A percentile compares a stretch with the other conserved stretches of the same genome.
Conservation (phyloP, 2,329 filamentous ascomycete species). For the Microsporum ferrugineum region DNA sequence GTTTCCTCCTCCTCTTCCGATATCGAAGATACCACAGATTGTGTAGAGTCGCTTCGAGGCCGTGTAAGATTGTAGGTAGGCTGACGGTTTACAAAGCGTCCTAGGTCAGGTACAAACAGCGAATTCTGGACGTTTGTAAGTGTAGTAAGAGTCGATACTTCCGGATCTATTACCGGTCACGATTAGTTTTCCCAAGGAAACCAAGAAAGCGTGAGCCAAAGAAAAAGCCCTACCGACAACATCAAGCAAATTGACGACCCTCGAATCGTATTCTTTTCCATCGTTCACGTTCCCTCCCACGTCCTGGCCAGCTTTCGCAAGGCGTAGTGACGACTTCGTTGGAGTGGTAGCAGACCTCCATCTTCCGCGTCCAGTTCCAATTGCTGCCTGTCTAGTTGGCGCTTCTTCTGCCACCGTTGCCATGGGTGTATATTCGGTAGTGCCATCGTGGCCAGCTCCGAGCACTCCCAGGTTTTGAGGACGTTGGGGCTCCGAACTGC, state of each 20-base stretch:
- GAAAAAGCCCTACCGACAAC: constrained; percentile 46
- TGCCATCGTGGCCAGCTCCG: constrained; percentile 15
- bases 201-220: constrained; percentile 7
- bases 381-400: background rate
- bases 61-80: constrained; percentile 63
- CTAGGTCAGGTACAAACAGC: constrained; percentile 73
- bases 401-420: constrained; percentile 27
- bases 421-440: constrained; percentile 20
- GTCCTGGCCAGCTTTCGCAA: constrained; percentile 23
- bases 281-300: constrained; percentile 16
- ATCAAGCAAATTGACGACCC: constrained; percentile 57
- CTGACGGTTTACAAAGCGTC: constrained; percentile 59
- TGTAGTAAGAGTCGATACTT: constrained; percentile 70
- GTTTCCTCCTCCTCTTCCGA: constrained; percentile 16
- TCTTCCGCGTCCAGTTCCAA: background rate
- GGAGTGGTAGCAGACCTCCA: constrained; percentile 3
- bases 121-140: constrained; percentile 86
- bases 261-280: constrained; percentile 45
- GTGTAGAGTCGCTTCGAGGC: constrained; percentile 17
- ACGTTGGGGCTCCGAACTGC: constrained; percentile 31
- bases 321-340: constrained; percentile 5
- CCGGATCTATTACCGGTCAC: constrained; percentile 51
- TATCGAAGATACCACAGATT: background rate
- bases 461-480: constrained; percentile 24
- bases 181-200: constrained; percentile 2